These are phyloP conservation scores for Penicillium sp. DNA, from an alignment of 2,329 filamentous ascomycete genomes.

Conservation along the genomic window DNA sequence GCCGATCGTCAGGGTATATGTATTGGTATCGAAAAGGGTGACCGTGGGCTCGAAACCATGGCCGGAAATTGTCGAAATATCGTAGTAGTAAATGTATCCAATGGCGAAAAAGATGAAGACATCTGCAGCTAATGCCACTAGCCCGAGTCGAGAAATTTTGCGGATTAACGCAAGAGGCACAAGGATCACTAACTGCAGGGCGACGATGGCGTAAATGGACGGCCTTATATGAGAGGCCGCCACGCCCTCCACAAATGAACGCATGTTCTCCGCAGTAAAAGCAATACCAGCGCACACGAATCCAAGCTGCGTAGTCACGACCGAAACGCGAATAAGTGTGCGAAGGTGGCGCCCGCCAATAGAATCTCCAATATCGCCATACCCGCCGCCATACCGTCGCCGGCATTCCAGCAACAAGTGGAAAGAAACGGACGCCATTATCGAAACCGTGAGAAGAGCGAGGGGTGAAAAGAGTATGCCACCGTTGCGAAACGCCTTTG, in stretches of 20 bases:
- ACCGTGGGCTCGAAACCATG: background rate
- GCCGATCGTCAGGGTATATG: background rate
- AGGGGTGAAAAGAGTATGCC: background rate
- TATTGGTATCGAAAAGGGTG: background rate
- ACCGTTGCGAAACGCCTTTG: background rate
- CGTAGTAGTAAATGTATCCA: background rate
- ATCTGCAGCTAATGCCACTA: background rate
- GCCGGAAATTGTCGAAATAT: background rate
- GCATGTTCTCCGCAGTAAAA: background rate
- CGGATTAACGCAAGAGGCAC: background rate
- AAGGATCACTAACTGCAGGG: background rate
- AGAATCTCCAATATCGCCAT: background rate
- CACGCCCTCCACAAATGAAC: background rate
- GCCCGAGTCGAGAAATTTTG: background rate
- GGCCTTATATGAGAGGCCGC: background rate
- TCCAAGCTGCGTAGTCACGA: background rate
- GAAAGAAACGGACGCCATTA: background rate
- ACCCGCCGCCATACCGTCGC: background rate
- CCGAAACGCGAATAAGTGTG: background rate
- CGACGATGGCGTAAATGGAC: background rate
- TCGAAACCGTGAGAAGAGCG: background rate
- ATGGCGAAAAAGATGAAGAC: background rate
- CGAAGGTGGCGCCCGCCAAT: background rate
- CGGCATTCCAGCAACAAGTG: background rate
- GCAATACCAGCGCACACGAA: background rate